These are phyloP conservation scores for Salmacisia buchloeana DNA, from an alignment of 1,284 basidiomycete genomes.

Conservation along the genomic window DNA sequence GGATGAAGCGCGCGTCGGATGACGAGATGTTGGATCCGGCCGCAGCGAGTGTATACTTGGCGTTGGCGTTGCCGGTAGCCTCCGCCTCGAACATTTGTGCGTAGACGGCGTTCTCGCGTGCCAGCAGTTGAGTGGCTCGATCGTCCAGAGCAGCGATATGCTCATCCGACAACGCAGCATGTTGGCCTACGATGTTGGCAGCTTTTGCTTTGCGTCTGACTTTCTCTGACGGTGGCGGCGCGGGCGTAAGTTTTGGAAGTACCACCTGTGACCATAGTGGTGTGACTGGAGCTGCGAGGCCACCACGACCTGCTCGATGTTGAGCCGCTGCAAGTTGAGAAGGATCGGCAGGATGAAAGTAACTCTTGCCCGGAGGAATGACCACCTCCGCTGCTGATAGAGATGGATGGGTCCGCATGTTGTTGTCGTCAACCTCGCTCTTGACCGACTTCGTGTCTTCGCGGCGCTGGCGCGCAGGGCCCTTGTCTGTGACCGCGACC, in stretches of 20 bases:
- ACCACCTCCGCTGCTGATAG: too few relatives aligned
- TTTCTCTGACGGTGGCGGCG: slow-evolving; percentile 5
- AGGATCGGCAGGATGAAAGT: neutral
- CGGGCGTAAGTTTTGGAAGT: neutral
- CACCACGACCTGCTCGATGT: neutral
- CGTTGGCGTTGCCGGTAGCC: slow-evolving; percentile 13
- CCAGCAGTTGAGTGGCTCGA: slow-evolving; percentile 28
- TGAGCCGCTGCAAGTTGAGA: neutral
- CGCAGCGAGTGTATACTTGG: slow-evolving; percentile 30
- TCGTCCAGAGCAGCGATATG: slow-evolving; percentile 32
- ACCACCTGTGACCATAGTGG: neutral
- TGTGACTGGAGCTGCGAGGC: neutral
- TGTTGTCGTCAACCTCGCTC: neutral
- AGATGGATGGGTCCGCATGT: neutral
- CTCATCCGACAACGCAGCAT: slow-evolving; percentile 13
- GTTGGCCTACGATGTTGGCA: neutral
- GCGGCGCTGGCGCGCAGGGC: neutral
- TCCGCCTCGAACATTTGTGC: slow-evolving; percentile 22
- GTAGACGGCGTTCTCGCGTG: slow-evolving; percentile 37
- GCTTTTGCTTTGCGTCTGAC: neutral
- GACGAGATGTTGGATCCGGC: slow-evolving; percentile 31
- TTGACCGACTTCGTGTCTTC: neutral
- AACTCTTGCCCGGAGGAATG: too few relatives aligned
- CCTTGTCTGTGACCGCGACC: neutral
- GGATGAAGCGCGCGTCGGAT: slow-evolving; percentile 46